Conservation (phyloP, 1,284 basidiomycete genomes). For the Cutaneotrichosporon cyanovorans region DNA sequence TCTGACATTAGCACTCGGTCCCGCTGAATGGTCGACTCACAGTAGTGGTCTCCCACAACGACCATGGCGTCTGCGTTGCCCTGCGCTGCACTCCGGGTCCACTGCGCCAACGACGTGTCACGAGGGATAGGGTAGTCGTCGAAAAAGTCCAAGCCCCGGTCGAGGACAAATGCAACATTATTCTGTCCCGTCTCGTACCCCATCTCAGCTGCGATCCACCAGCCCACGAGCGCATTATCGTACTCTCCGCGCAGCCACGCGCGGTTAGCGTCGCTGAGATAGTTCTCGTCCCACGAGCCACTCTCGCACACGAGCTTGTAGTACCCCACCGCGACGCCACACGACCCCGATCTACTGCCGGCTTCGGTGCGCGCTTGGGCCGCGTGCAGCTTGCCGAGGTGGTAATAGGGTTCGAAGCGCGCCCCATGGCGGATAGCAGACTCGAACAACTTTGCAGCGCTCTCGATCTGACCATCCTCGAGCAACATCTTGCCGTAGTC, state of each 20-base stretch:
- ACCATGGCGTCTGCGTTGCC: constrained; percentile 91
- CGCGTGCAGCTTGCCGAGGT: constrained; percentile 71
- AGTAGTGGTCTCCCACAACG: constrained; percentile 95
- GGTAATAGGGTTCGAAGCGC: constrained; percentile 86
- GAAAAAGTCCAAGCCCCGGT: constrained; percentile 50
- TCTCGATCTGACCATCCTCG: constrained; percentile 36
- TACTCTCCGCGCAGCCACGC: constrained; percentile 68
- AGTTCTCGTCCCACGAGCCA: constrained; percentile 77
- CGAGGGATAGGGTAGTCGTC: constrained; percentile 1
- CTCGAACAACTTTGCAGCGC: constrained; percentile 69
- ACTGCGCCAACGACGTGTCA: constrained; percentile 71
- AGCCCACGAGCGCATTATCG: constrained; percentile 59
- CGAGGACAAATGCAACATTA: constrained; percentile 86
- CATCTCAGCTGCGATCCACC: constrained; percentile 89
- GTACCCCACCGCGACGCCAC: constrained; percentile 70
- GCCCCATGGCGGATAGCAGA: constrained; percentile 74
- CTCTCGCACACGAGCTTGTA: constrained; percentile 83
- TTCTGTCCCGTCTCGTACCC: constrained; percentile 92
- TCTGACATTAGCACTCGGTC: no score
- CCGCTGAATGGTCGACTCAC: constrained; percentile 40
- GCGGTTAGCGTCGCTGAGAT: constrained; percentile 72
- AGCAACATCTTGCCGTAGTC: constrained; percentile 80
- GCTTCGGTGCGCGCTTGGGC: constrained; percentile 48
- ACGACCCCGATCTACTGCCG: constrained; percentile 50
- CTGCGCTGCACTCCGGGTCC: constrained; percentile 89